These are phyloP conservation scores for Scalesia atractyloides DNA, from an alignment of 129 eudicot species.

Conservation along the genomic window DNA sequence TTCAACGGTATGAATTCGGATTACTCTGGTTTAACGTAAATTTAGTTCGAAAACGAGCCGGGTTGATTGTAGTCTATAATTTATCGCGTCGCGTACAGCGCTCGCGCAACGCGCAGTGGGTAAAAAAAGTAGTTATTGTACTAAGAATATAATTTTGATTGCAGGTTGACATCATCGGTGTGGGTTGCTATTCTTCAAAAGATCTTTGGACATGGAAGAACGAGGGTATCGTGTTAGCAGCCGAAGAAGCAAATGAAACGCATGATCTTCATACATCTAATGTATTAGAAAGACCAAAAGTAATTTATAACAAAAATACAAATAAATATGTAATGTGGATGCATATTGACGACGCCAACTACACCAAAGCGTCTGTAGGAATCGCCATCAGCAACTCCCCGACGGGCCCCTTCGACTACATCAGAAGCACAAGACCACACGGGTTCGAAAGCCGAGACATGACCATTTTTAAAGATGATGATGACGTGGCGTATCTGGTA, in stretches of 20 bases:
- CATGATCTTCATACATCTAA: constrained; percentile 87
- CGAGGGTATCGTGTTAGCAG: constrained; percentile 87
- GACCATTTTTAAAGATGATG: constrained; percentile 96
- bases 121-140: neutral
- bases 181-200: constrained; percentile 95
- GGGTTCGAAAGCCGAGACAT: constrained; percentile 92
- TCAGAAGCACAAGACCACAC: constrained; percentile 76
- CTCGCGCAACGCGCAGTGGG: too few species aligned
- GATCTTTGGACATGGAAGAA: constrained; percentile 95
- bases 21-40: too few species aligned
- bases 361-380: constrained; percentile 90
- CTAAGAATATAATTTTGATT: neutral
- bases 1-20: too few species aligned
- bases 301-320: constrained; percentile 65
- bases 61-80: too few species aligned
- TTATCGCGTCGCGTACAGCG: too few species aligned
- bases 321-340: constrained; percentile 96
- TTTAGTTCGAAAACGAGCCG: too few species aligned
- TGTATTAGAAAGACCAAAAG: constrained; percentile 96
- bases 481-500: constrained; percentile 70
- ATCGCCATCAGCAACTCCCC: constrained; percentile 74
- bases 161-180: constrained; percentile 95
- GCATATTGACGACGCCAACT: constrained; percentile 90
- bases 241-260: constrained; percentile 74
- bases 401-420: constrained; percentile 77